Base-by-base conservation (phyloP, 2,329 filamentous ascomycete species). In the Exophiala aquamarina region DNA sequence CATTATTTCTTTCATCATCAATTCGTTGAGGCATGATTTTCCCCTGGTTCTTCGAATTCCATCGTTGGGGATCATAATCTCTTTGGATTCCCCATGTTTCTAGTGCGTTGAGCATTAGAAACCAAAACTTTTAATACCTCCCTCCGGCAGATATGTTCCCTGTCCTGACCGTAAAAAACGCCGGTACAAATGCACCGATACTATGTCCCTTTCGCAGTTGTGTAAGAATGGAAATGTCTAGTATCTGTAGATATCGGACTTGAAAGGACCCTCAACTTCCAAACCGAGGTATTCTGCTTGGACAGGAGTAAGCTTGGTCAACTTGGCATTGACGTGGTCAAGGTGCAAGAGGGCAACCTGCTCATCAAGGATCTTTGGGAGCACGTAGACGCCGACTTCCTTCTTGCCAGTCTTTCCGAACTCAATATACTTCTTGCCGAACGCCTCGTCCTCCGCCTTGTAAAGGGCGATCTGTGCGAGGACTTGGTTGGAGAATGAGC, bases 401-500 rank as follows among this genome's bases (percentile, higher is more conserved):
- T 95, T 88, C 82, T 93, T 90, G 74, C 87, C 89, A 58, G 82
- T 83, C 81, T 91, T 89, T 76, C 87, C 89, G 71, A 95, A 98
- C 77, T 96, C 93, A 64, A 91, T 76, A 78, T 96, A 95, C 83
- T 96, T 96, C 76, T 88, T 78, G 74, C 86, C 83, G 72, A 95
- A 98, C 49, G 78, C 86, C 69, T 81, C 82, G 70, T 97, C 91
- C 65, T 86, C 80, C 66, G 84, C 86, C 87, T 97, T 97, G 87
- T 76, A 98, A 67, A 98, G 79, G 79, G 95, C 86, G 78, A 98
- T 97, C 81, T 98, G 93, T 61, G 93, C 93, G 71, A 98, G 89
- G 65, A 97, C 93, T 83, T 98, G 93, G 87, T 98, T 98, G 83
- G 91, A 95, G 87, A 98, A 98, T 58, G 92, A 97, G 87, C 93